Conservation (phyloP, 768 basidiomycete species). For the Russula earlei region DNA sequence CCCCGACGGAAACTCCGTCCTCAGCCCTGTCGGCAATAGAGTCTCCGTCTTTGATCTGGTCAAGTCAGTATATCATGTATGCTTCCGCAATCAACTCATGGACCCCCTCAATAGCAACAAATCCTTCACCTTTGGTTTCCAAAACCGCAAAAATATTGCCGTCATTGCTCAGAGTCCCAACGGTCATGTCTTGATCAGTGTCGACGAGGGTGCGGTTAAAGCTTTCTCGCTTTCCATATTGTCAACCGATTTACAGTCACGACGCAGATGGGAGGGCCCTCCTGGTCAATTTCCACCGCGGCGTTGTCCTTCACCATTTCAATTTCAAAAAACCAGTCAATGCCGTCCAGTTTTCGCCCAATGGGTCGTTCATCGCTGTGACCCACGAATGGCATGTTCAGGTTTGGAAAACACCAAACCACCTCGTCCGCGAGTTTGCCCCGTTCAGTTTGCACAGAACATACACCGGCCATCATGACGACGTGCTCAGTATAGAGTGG, state of each 20-base stretch:
- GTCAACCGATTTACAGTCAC: not conserved
- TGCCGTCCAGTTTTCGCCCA: slow-evolving; percentile 83
- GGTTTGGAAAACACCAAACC: slow-evolving; percentile 94
- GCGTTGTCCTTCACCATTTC: slow-evolving; percentile 86
- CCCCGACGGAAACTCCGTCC: slow-evolving; percentile 83
- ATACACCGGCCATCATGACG: slow-evolving; percentile 94
- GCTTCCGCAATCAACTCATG: not conserved
- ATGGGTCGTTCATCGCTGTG: slow-evolving; percentile 94
- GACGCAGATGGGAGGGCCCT: slow-evolving; percentile 81
- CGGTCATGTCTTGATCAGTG: slow-evolving; percentile 73
- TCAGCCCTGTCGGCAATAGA: slow-evolving; percentile 94
- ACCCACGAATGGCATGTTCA: slow-evolving; percentile 87
- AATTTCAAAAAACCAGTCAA: slow-evolving; percentile 86
- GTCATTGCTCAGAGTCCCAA: slow-evolving; percentile 86
- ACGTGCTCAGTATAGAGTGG: slow-evolving; percentile 85
- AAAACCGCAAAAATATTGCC: slow-evolving; percentile 91
- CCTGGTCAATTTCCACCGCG: slow-evolving; percentile 82
- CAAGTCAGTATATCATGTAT: slow-evolving; percentile 51
- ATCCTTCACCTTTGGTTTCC: slow-evolving; percentile 81
- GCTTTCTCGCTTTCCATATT: not conserved
- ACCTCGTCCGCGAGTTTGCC: slow-evolving; percentile 91
- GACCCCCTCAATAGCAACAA: slow-evolving; percentile 62
- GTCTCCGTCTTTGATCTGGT: slow-evolving; percentile 96
- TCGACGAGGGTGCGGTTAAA: slow-evolving; percentile 73
- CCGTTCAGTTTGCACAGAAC: slow-evolving; percentile 88